Base-by-base conservation (phyloP, 169 alveolate species). In the Plasmodium falciparum region DNA sequence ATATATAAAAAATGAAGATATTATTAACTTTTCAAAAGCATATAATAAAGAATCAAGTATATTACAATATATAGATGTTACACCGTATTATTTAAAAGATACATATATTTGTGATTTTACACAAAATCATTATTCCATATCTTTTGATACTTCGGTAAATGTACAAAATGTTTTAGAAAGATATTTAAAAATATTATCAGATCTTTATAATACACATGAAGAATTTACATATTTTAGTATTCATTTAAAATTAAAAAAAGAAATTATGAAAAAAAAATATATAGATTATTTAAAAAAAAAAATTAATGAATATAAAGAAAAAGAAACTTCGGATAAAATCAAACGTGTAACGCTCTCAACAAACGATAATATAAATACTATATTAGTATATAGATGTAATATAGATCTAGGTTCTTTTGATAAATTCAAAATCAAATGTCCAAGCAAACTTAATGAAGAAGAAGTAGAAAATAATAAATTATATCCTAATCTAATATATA, bases 31-130 rank as follows among this genome's bases (percentile, higher is more conserved):
- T 15, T 26, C 59, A 1, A 24, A 63, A 0, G 29, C 20, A 15
- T 63, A 56, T 52, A 12, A 24, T 52, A 12, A 24, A 1, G 24
- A 15, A 50, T 12, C 50, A 50, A 63, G 12, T 24, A 52, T 66
- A 0, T 39, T 39, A 39, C 0, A 5, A 39, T 20, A 45, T 33
- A 43, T 83, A 54, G 91, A 83, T 17, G 85, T 83, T 8, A 50
- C 63, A 49, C 91, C 91, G 1, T 83, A 69, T 8, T 83, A 69
- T 20, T 5, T 61, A 9, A 83, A 69, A 3, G 85, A 83, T 49
- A 56, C 91, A 1, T 83, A 83, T 15, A 49, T 83, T 3, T 83
- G 91, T 12, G 91, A 83, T 59, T 83, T 83, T 11, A 83, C 74
- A 0, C 62, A 83, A 5, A 11, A 39, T 0, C 73, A 70, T 56